Percentiles rank a stretch among this genome's conserved stretches.
Conservation (phyloP, 2,329 filamentous ascomycete species). For the Leptographium flavum region DNA sequence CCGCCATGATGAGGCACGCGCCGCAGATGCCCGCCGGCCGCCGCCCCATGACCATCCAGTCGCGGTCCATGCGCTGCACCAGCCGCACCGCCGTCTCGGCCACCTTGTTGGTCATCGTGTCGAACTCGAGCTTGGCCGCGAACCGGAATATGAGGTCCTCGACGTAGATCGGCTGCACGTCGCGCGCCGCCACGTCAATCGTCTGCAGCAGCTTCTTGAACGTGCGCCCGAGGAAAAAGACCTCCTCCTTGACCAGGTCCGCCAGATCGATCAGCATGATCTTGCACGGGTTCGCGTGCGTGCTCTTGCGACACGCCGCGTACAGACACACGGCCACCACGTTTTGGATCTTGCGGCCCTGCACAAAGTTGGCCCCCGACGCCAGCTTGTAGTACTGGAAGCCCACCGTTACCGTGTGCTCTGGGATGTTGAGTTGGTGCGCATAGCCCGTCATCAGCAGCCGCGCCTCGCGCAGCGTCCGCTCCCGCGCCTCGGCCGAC, state of each 20-base stretch:
- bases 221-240: conserved; percentile 79
- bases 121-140: conserved; percentile 84
- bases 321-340: conserved; percentile 89
- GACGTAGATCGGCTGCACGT: conserved; percentile 57
- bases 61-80: conserved; percentile 81
- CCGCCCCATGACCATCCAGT: conserved; percentile 95
- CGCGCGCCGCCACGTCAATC: conserved; percentile 40
- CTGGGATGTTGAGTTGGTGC: conserved; percentile 42
- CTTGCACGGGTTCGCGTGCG: conserved; percentile 46
- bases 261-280: conserved; percentile 94
- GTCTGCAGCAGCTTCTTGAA: conserved; percentile 71
- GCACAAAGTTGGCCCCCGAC: conserved; percentile 61
- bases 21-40: conserved; percentile 89
- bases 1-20: conserved; percentile 84
- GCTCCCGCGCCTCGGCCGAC: conserved; percentile 42
- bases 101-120: conserved; percentile 64
- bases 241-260: conserved; percentile 69
- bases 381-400: conserved; percentile 65
- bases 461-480: conserved; percentile 42
- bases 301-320: conserved; percentile 66
- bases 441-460: conserved; percentile 49
- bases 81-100: conserved; percentile 79
- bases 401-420: conserved; percentile 49
- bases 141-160: conserved; percentile 89
- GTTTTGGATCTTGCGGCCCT: conserved; percentile 71